Conservation (phyloP, 2,329 filamentous ascomycete genomes). For the Aureobasidium sp. region DNA sequence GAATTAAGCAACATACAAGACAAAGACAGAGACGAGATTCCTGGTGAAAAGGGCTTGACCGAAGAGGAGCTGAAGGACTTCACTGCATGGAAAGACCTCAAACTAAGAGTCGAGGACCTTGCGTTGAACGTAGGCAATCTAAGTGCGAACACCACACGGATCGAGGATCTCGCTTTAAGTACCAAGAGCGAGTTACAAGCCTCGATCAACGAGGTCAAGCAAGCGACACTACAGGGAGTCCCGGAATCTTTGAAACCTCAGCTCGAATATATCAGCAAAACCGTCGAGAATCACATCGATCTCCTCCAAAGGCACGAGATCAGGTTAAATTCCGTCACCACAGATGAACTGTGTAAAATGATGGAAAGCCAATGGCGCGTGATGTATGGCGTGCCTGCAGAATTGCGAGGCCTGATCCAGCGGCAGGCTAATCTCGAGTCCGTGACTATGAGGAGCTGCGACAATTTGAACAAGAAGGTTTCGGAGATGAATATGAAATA, state of each 20-base stretch:
- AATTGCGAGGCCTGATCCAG: background rate
- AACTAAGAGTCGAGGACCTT: background rate
- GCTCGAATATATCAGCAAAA: background rate
- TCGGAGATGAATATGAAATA: background rate
- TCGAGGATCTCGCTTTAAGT: background rate
- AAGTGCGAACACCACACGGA: background rate
- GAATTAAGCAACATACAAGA: background rate
- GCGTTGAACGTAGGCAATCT: background rate
- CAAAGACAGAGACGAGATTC: background rate
- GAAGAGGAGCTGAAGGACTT: background rate
- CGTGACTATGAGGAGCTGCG: background rate
- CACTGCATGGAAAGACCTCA: background rate
- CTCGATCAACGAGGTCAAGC: background rate
- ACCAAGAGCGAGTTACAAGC: background rate
- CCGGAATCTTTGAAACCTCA: background rate
- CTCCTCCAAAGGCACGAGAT: background rate
- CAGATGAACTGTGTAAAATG: background rate
- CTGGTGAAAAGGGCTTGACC: background rate
- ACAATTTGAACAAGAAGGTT: background rate
- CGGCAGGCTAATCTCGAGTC: background rate
- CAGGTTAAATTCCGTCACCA: background rate
- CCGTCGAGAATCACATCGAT: background rate
- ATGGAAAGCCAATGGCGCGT: background rate
- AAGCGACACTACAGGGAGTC: background rate
- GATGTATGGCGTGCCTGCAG: background rate